phyloP scores from a whole-genome alignment of 352 stramenopile genomes.

The Globisporangium rhizosaccharum region DNA sequence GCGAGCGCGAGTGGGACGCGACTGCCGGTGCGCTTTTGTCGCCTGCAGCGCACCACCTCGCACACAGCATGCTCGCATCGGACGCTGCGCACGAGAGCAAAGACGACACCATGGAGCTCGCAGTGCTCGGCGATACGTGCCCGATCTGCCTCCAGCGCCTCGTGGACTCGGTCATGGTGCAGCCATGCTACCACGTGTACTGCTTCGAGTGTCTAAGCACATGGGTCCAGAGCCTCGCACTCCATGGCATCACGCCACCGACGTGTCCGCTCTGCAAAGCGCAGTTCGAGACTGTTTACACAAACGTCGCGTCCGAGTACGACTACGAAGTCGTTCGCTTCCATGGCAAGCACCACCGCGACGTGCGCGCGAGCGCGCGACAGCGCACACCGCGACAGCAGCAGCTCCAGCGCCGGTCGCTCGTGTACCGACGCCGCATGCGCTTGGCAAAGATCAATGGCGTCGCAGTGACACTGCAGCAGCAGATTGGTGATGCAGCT shows the following conservation, averaged over 20 bases:
- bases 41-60: slow-evolving; percentile 13
- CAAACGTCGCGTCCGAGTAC: slow-evolving; percentile 58
- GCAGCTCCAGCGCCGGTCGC: slow-evolving; percentile 28
- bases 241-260: slow-evolving; percentile 43
- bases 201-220: slow-evolving; percentile 61
- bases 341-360: slow-evolving; percentile 16
- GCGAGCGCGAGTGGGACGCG: slow-evolving; percentile 17
- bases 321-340: slow-evolving; percentile 58
- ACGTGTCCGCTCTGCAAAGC: slow-evolving; percentile 73
- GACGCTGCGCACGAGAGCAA: slow-evolving; percentile 14
- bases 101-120: slow-evolving; percentile 28
- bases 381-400: slow-evolving; percentile 9
- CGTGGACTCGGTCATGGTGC: slow-evolving; percentile 52
- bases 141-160: slow-evolving; percentile 65
- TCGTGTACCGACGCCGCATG: slow-evolving; percentile 55
- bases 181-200: slow-evolving; percentile 64
- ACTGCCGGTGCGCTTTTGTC: slow-evolving; percentile 12
- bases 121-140: slow-evolving; percentile 60
- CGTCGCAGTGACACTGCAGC: slow-evolving; percentile 13
- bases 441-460: slow-evolving; percentile 43
- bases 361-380: slow-evolving; percentile 8
- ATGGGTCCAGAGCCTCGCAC: slow-evolving; percentile 50
- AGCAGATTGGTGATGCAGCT: not conserved
- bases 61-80: slow-evolving; percentile 5
- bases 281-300: slow-evolving; percentile 46